phyloP scores from a whole-genome alignment of 352 stramenopile genomes.

The Globisporangium takayamanum region DNA sequence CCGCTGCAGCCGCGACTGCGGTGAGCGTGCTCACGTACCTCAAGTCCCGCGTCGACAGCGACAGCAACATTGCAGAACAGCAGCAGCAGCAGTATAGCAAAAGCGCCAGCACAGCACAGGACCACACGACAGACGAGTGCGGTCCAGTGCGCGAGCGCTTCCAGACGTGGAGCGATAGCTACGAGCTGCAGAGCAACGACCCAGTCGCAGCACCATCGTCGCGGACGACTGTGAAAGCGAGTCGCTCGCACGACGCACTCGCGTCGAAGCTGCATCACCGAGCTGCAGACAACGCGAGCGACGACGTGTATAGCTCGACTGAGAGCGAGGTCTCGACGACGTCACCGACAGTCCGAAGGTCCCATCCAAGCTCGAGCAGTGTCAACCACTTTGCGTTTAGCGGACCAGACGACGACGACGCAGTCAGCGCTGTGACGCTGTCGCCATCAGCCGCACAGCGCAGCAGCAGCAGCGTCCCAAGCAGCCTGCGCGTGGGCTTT shows the following conservation, averaged over 20 bases:
- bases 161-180: slow-evolving; percentile 23
- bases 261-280: slow-evolving; percentile 15
- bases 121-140: neutral
- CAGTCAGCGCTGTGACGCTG: neutral
- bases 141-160: slow-evolving; percentile 18
- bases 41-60: slow-evolving; percentile 24
- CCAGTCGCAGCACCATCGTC: neutral
- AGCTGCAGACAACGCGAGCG: slow-evolving; percentile 17
- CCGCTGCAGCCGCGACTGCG: slow-evolving; percentile 54
- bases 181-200: slow-evolving; percentile 8
- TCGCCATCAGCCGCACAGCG: neutral
- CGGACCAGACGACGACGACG: slow-evolving; percentile 26
- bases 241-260: slow-evolving; percentile 4
- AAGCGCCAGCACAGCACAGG: neutral
- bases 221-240: neutral
- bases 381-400: slow-evolving; percentile 12
- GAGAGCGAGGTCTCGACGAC: slow-evolving; percentile 56
- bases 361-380: slow-evolving; percentile 6
- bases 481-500: slow-evolving; percentile 1
- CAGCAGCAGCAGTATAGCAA: too few species aligned
- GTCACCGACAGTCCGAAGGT: slow-evolving; percentile 14
- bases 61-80: slow-evolving; percentile 1
- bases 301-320: slow-evolving; percentile 58
- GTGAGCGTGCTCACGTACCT: slow-evolving; percentile 69
- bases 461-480: neutral